Percentiles rank a stretch among this genome's conserved stretches.
phyloP scores from a whole-genome alignment of 768 basidiomycete genomes.

The Hypholoma fasciculare region DNA sequence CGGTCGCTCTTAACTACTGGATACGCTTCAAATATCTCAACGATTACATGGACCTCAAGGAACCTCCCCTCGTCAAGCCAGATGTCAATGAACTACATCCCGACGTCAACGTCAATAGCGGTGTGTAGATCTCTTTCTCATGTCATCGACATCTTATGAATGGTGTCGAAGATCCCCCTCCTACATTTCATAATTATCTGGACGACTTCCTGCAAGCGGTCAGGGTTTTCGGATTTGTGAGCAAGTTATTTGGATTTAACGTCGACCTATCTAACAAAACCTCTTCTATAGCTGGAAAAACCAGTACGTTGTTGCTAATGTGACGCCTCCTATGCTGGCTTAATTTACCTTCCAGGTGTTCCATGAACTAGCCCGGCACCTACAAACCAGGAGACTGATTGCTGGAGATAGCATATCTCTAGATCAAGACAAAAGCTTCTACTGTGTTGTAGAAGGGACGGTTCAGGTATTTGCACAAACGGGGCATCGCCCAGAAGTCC shows the following conservation, averaged over 20 bases:
- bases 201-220: slow-evolving; percentile 98
- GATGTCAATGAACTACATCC: slow-evolving; percentile 89
- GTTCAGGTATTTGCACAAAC: slow-evolving; percentile 90
- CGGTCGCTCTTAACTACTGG: slow-evolving; percentile 76
- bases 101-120: slow-evolving; percentile 85
- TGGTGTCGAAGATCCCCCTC: slow-evolving; percentile 50
- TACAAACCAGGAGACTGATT: slow-evolving; percentile 93
- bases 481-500: slow-evolving; percentile 46
- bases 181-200: slow-evolving; percentile 92
- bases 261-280: not conserved
- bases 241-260: slow-evolving; percentile 17
- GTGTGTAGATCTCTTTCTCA: slow-evolving; percentile 18
- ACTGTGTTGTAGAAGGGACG: slow-evolving; percentile 97
- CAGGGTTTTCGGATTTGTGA: slow-evolving; percentile 92
- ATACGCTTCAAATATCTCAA: slow-evolving; percentile 82
- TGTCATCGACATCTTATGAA: not conserved
- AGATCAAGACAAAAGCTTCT: slow-evolving; percentile 92
- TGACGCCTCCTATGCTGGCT: not conserved
- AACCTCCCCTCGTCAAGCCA: slow-evolving; percentile 78
- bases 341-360: slow-evolving; percentile 62
- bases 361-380: slow-evolving; percentile 93
- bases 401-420: slow-evolving; percentile 94
- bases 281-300: slow-evolving; percentile 65
- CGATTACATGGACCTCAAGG: slow-evolving; percentile 73
- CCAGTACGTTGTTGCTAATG: slow-evolving; percentile 55